phyloP scores from a whole-genome alignment of 306 rosid genomes.

The Datisca glomerata region DNA sequence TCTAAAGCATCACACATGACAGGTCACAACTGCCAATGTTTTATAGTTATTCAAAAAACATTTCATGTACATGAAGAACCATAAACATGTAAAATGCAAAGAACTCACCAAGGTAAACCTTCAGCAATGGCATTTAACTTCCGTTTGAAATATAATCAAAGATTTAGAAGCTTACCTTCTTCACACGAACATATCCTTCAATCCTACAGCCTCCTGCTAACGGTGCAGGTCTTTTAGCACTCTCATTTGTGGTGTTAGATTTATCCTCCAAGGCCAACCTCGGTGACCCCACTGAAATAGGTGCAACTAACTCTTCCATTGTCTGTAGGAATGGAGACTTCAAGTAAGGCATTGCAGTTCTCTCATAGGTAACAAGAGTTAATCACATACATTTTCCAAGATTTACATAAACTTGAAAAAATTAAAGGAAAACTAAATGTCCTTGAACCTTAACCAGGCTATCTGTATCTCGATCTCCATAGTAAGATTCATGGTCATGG shows the following conservation, averaged over 20 bases:
- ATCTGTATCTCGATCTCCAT: constrained; percentile 93
- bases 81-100: too few species aligned
- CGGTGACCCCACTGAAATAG: constrained; percentile 42
- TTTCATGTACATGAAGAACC: too few species aligned
- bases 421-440: neutral
- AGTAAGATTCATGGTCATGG: constrained; percentile 92
- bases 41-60: too few species aligned
- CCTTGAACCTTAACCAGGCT: constrained; percentile 74
- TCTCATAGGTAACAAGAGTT: too few species aligned
- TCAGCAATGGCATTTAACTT: too few species aligned
- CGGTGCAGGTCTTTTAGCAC: constrained; percentile 83
- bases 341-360: too few species aligned
- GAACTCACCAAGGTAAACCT: too few species aligned
- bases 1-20: too few species aligned
- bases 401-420: neutral
- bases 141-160: too few species aligned
- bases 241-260: constrained; percentile 32
- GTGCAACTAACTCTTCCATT: constrained; percentile 56
- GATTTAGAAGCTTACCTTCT: constrained; percentile 60
- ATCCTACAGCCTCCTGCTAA: constrained; percentile 80
- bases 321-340: constrained; percentile 34
- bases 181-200: constrained; percentile 88
- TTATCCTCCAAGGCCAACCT: constrained; percentile 53
- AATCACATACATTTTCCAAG: too few species aligned
- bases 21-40: too few species aligned